Evolutionary conservation across 768 basidiomycete species (phyloP), one percentile per base, ranked within the genome.

Genomic region (Xerocomellus intermedius): DNA sequence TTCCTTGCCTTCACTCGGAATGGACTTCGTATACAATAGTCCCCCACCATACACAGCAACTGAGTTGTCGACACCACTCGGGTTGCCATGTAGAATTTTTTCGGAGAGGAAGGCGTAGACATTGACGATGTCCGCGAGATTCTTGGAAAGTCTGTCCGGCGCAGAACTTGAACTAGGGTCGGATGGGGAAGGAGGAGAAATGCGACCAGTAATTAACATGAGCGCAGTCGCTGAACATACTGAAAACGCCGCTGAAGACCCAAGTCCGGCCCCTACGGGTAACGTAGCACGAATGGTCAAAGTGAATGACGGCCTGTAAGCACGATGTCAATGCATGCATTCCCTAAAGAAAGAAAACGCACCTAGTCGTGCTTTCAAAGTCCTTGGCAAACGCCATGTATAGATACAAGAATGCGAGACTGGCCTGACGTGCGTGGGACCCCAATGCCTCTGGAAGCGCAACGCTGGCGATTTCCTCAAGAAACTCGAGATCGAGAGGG

Each of bases 41-140:
- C 94, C 97, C 45, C 96, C 96, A 19, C 97, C 97, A 65, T 87
- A 90, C 1, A 94, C 89, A 16, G 91, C 82, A 35, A 98, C 92
- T 19, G 94, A 90, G 70, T 99, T 98, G 70, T 99, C 97, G 22
- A 99, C 90, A 9, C 97, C 97, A 63, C 93, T 96, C 3, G 97
- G 97, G 65, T 90, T 98, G 1, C 97, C 97, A 69, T 99, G 97
- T 48, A 98, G 75, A 39, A 99, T 88, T 73, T 98, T 98, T 75
- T 99, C 97, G 12, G 88, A 82, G 48, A 98, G 77, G 73, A 97
- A 98, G 19, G 97, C 94, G 86, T 94, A 98, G 44, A 80, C 78
- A 71, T 99, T 98, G 61, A 95, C 86, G 59, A 86, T 78, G 59
- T 94, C 87, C 5, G 92, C 90, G 30, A 85, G 73, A 12, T 71